Evolutionary conservation across 208 protist genomes (phyloP).

Genomic region (Crithidia expoeki): DNA sequence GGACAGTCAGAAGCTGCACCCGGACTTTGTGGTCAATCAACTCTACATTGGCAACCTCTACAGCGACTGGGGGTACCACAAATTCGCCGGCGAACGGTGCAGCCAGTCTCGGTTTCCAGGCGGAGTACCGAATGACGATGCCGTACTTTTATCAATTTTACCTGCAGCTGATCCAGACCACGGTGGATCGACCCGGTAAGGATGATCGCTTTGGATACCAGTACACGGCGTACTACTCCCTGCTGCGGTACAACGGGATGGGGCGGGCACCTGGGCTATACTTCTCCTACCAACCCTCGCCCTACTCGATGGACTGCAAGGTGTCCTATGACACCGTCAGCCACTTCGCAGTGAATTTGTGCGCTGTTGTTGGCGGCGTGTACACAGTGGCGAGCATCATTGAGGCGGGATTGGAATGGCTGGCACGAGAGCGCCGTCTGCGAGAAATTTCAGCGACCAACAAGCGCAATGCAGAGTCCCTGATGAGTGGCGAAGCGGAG

Average conservation of each 20-base stretch:
- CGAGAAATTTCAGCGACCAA: conserved; percentile 11
- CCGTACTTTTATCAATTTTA: conserved; percentile 40
- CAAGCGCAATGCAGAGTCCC: conserved; percentile 13
- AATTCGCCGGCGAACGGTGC: conserved; percentile 22
- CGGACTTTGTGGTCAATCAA: conserved; percentile 23
- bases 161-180: conserved; percentile 36
- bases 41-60: conserved; percentile 27
- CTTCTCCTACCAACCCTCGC: conserved; percentile 30
- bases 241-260: conserved; percentile 21
- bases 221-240: conserved; percentile 32
- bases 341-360: conserved; percentile 65
- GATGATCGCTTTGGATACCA: conserved; percentile 25
- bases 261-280: conserved; percentile 25
- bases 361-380: conserved; percentile 61
- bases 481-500: not conserved
- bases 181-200: conserved; percentile 22
- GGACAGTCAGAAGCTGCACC: conserved; percentile 16
- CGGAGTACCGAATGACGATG: not conserved
- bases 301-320: conserved; percentile 35
- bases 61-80: conserved; percentile 29
- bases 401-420: conserved; percentile 28
- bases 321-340: conserved; percentile 32
- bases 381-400: conserved; percentile 58
- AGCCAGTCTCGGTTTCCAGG: conserved; percentile 19
- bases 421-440: conserved; percentile 19